Evolutionary conservation across 805 yeast genomes (phyloP), one percentile per base, ranked within the genome.

Genomic region (Candida awuae): DNA sequence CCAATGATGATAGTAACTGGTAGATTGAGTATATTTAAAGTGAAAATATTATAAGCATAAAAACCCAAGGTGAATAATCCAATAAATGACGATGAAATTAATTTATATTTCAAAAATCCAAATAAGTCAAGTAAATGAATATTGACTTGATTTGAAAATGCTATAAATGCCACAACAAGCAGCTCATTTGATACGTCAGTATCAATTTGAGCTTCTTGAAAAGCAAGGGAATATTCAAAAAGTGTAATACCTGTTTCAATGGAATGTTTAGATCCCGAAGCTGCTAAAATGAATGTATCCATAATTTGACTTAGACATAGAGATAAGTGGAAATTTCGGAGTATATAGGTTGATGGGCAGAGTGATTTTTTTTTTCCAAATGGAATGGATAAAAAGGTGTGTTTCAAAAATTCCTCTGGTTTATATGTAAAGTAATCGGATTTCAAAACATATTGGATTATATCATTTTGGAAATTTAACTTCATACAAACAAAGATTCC

Each of bases 201-300:
- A 25, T 65, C 59, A 32, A 67, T 65, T 54, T 71, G 81, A 41
- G 71, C 77, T 49, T 83, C 92, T 50, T 82, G 88, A 52, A 80
- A 80, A 10, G 85, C 84, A 13, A 81, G 55, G 4, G 90, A 80
- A 50, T 77, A 80, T 55, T 84, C 92, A 58, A 83, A 81, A 26
- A 83, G 59, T 0, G 92, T 78, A 46, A 82, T 63, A 0, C 85
- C 85, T 13, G 79, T 71, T 40, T 80, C 88, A 16, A 74, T 69
- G 39, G 69, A 66, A 7, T 85, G 82, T 19, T 62, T 57, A 31
- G 63, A 63, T 8, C 83, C 84, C 39, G 70, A 67, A 8, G 76
- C 66, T 20, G 72, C 74, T 3, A 81, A 66, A 8, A 76, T 63
- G 49, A 81, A 77, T 1, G 85, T 75, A 56, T 84, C 90, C 13